These are phyloP conservation scores for Podosphaera xanthii DNA, from an alignment of 2,329 filamentous ascomycete species.

Conservation along the genomic window DNA sequence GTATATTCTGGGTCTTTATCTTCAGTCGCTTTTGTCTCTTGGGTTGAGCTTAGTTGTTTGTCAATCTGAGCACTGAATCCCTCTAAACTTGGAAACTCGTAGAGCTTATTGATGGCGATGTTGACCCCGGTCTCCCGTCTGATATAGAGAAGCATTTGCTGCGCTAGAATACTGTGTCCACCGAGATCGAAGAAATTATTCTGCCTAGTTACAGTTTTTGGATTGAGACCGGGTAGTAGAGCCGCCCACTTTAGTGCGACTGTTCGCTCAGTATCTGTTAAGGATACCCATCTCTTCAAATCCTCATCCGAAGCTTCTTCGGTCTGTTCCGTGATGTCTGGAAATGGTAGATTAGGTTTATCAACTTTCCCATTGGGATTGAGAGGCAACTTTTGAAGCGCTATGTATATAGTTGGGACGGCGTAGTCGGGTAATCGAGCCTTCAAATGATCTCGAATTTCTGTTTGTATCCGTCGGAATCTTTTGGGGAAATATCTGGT, in stretches of 20 bases:
- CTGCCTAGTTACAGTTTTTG: slow-evolving; percentile 41
- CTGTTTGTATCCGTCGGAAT: slow-evolving; percentile 25
- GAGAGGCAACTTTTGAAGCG: slow-evolving; percentile 49
- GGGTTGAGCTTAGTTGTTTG: slow-evolving; percentile 14
- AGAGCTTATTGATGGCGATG: slow-evolving; percentile 48
- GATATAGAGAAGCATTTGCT: slow-evolving; percentile 56
- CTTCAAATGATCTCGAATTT: slow-evolving; percentile 43
- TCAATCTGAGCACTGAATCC: slow-evolving; percentile 30
- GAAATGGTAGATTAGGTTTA: slow-evolving; percentile 59
- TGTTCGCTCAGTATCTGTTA: slow-evolving; percentile 35
- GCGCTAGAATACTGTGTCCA: slow-evolving; percentile 60
- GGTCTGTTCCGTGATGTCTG: slow-evolving; percentile 40
- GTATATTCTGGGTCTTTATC: slow-evolving; percentile 25
- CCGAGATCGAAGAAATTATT: slow-evolving; percentile 56
- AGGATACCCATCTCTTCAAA: slow-evolving; percentile 5
- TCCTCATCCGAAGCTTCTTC: slow-evolving; percentile 23
- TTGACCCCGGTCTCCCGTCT: slow-evolving; percentile 37
- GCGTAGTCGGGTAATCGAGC: slow-evolving; percentile 51
- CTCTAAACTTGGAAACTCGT: slow-evolving; percentile 37
- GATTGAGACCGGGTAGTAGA: slow-evolving; percentile 42
- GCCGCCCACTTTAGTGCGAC: slow-evolving; percentile 53
- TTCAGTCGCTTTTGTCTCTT: slow-evolving; percentile 15
- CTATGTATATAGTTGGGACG: slow-evolving; percentile 51
- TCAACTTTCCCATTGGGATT: slow-evolving; percentile 78
- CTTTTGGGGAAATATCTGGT: slow-evolving; percentile 5